Percentiles rank a stretch among this genome's conserved stretches.
These are phyloP conservation scores for Collybia sordida DNA, from an alignment of 768 basidiomycete genomes.

Conservation along the genomic window DNA sequence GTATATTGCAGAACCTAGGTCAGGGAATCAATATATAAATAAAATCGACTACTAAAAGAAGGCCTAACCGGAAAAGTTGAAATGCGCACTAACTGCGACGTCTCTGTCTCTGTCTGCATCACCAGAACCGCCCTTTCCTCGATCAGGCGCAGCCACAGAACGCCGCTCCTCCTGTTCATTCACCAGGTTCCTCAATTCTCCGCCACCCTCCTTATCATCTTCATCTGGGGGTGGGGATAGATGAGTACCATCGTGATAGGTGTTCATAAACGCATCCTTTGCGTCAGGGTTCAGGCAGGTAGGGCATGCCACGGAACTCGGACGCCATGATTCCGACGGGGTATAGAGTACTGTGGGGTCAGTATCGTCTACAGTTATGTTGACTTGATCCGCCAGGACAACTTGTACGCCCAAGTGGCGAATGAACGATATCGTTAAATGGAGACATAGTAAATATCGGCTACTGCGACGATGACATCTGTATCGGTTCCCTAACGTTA, in stretches of 20 bases:
- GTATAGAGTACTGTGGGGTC: constrained; percentile 36
- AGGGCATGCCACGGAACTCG: constrained; percentile 27
- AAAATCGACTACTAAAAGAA: neutral
- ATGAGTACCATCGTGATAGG: constrained; percentile 37
- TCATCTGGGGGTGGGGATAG: constrained; percentile 9
- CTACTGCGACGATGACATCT: neutral
- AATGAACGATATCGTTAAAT: constrained; percentile 3
- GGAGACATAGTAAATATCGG: neutral
- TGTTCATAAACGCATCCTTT: constrained; percentile 18
- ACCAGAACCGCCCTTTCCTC: no score
- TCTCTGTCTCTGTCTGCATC: neutral
- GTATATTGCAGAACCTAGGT: constrained; percentile 46
- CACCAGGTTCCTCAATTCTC: constrained; percentile 6
- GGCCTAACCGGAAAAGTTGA: constrained; percentile 43
- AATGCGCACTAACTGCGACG: constrained; percentile 27
- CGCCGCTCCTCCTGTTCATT: constrained; percentile 4
- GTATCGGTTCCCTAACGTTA: neutral
- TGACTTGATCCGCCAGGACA: constrained; percentile 20
- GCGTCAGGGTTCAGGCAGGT: constrained; percentile 27
- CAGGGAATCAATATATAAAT: neutral
- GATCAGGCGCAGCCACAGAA: no score
- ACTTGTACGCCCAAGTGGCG: constrained; percentile 10
- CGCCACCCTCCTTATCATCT: constrained; percentile 15
- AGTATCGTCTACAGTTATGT: constrained; percentile 38
- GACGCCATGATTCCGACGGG: constrained; percentile 34